A percentile compares a stretch with the other conserved stretches of the same genome.
phyloP scores from a whole-genome alignment of 2,329 filamentous ascomycete species.

The Thielaviopsis ethacetica region DNA sequence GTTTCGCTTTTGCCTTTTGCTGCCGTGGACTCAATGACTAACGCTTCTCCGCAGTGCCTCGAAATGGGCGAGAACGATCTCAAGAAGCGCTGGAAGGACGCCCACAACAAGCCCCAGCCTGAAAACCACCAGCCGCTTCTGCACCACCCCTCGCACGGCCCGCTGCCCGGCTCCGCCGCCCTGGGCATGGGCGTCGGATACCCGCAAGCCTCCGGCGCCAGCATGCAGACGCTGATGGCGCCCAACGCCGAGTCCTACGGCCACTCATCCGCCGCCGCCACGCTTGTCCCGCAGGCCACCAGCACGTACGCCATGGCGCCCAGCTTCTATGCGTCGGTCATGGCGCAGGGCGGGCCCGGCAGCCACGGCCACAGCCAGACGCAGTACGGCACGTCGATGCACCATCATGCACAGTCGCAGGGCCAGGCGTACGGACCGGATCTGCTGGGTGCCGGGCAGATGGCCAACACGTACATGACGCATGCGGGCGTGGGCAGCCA shows the following conservation, averaged over 20 bases:
- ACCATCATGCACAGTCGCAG: not conserved
- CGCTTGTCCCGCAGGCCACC: not conserved
- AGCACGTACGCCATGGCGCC: constrained; percentile 1
- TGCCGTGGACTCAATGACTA: not conserved
- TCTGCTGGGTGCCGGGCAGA: not conserved
- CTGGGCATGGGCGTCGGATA: constrained; percentile 11
- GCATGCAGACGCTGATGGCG: constrained; percentile 13
- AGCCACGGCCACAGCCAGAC: not conserved
- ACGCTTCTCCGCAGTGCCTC: constrained; percentile 3
- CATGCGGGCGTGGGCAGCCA: constrained; percentile 16
- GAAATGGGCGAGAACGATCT: constrained; percentile 11
- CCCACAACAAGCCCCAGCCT: not conserved
- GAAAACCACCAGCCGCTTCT: not conserved
- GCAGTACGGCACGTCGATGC: not conserved
- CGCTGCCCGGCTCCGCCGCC: not conserved
- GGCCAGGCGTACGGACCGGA: not conserved
- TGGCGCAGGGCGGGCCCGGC: not conserved
- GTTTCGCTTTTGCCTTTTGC: not conserved
- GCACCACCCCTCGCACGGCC: not conserved
- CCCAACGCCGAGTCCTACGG: not conserved
- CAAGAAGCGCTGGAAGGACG: constrained; percentile 9
- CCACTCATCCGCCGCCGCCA: not conserved
- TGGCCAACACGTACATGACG: constrained; percentile 15
- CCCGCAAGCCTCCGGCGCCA: constrained; percentile 15
- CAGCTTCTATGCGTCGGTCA: not conserved